These are phyloP conservation scores for Huntiella omanensis DNA, from an alignment of 2,329 filamentous ascomycete species.

Conservation along the genomic window DNA sequence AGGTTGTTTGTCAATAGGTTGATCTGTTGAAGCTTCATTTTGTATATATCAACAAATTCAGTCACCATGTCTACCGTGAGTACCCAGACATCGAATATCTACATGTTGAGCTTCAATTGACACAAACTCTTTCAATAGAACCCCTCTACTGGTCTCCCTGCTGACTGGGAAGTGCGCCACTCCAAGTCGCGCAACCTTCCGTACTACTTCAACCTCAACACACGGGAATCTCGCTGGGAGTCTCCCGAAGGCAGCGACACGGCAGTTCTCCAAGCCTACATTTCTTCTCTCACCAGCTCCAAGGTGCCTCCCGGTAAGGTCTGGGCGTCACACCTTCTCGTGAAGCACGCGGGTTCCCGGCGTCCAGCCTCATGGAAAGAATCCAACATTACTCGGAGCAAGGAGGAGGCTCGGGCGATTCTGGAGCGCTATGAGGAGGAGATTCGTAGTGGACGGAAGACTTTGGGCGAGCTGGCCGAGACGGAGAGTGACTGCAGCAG, in stretches of 20 bases:
- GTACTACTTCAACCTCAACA: conserved; percentile 87
- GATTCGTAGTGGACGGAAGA: conserved; percentile 51
- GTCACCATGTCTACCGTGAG: conserved; percentile 4
- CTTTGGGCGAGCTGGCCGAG: conserved; percentile 66
- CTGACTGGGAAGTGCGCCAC: conserved; percentile 87
- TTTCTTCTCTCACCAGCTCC: background rate
- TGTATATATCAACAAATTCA: background rate
- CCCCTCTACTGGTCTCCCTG: conserved; percentile 49
- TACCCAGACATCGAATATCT: background rate
- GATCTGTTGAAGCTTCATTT: too few relatives aligned
- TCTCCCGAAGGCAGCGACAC: conserved; percentile 75
- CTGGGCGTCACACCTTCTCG: conserved; percentile 73
- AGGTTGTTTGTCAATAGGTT: background rate
- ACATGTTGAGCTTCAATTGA: background rate
- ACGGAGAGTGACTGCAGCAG: conserved; percentile 93
- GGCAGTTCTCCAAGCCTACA: conserved; percentile 79
- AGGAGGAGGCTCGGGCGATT: conserved; percentile 69
- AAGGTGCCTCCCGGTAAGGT: conserved; percentile 57
- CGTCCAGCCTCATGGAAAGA: conserved; percentile 88
- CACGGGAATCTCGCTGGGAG: conserved; percentile 89
- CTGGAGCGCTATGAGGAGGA: conserved; percentile 55
- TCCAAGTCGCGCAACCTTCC: conserved; percentile 97
- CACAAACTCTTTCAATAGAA: background rate
- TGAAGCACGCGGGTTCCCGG: conserved; percentile 81
- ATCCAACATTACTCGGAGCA: conserved; percentile 66